Evolutionary conservation across 1,284 basidiomycete genomes (phyloP), one percentile per base, ranked within the genome.

Genomic region (Bondarzewia mesenterica): DNA sequence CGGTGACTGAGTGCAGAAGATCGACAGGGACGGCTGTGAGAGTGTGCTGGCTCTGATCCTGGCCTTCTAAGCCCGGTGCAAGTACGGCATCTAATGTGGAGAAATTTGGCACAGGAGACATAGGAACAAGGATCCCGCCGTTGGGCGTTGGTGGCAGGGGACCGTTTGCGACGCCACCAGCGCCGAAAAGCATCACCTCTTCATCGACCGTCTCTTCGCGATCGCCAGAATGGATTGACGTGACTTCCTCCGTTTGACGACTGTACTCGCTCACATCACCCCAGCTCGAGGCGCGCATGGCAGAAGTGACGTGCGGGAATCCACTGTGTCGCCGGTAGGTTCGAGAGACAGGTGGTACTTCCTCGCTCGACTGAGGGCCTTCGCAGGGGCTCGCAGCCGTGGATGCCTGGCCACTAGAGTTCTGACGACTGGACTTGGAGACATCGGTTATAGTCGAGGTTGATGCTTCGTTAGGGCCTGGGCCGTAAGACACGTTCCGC

Each of bases 281-380:
- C 80, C 80, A 83, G 57, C 80, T 83, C 42, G 80, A 80, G 7
- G 82, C 82, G 12, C 82, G 70, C 55, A 77, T 68, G 21, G 73
- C 74, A 54, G 63, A 67, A 49, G 56, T 55, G 44, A 55, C 55
- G 6, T 51, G 50, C 49, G 57, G 50, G 41, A 56, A 46, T 49
- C 55, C 49, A 15, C 58, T 57, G 45, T 61, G 61, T 32, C 67
- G 52, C 22, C 63, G 60, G 52, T 70, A 64, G 36, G 61, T 64
- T 44, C 68, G 16, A 49, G 27, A 8, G 27, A 32, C 20, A 18
- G 47, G 46, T 18, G 50, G 44, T 10, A 38, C 40, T 32, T 50
- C 49, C 10, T 50, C 49, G 29, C 40, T 42, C 32, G 41, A 32
- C 22, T 39, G 39, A 40, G 25, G 14, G 25, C 38, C 38, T 10